Evolutionary conservation across 2,329 filamentous ascomycete species (phyloP).

Genomic region (Pseudogymnoascus sp.): DNA sequence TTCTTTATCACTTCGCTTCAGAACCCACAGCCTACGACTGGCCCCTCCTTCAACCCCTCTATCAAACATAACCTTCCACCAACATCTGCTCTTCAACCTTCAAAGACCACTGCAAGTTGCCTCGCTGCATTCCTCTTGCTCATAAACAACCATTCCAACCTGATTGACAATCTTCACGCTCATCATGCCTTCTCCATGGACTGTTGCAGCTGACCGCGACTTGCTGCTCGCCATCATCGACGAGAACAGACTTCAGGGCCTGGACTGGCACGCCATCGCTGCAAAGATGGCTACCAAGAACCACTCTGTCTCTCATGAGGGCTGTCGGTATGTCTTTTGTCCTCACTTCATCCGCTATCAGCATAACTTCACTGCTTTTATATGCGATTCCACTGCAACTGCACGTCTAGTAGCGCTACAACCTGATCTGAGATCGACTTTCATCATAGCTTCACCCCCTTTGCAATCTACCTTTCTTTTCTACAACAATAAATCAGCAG

Average conservation of each 20-base stretch:
- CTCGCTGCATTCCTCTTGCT: not conserved
- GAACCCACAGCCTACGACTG: not conserved
- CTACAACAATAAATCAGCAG: not conserved
- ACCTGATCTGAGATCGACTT: not conserved
- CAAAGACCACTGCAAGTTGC: not conserved
- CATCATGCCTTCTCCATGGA: conserved; percentile 19
- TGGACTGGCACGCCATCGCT: conserved; percentile 21
- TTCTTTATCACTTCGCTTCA: not conserved
- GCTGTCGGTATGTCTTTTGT: conserved; percentile 22
- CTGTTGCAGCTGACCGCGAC: conserved; percentile 21
- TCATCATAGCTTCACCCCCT: not conserved
- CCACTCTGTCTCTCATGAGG: conserved; percentile 23
- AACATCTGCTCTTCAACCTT: not conserved
- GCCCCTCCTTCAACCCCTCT: not conserved
- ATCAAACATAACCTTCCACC: not conserved
- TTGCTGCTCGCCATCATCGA: conserved; percentile 25
- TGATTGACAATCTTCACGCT: not conserved
- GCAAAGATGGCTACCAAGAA: conserved; percentile 16
- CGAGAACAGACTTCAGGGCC: conserved; percentile 17
- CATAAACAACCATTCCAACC: not conserved
- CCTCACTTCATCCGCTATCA: not conserved
- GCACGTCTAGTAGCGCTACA: not conserved
- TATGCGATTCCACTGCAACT: not conserved
- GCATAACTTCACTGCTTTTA: not conserved
- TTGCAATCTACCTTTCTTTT: not conserved